A percentile compares a stretch with the other conserved stretches of the same genome.
Evolutionary conservation across 805 yeast genomes (phyloP).

Genomic region (Sugiyamaella chiloensis): DNA sequence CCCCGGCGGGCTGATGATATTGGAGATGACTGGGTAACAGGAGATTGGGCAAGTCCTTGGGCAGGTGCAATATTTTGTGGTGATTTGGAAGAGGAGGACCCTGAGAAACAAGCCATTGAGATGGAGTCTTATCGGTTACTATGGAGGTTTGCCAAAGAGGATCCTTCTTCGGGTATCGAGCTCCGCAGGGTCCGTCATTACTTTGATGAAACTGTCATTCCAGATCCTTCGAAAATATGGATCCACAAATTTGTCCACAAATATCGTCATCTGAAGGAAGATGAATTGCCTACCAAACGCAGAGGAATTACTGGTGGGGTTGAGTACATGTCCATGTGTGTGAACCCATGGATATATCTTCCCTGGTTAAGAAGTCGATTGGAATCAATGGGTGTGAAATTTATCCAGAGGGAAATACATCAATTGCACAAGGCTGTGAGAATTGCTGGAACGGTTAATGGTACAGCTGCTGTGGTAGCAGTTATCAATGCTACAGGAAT

Average conservation of each 20-base stretch:
- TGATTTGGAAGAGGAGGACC: slow-evolving; percentile 8
- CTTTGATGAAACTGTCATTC: slow-evolving; percentile 14
- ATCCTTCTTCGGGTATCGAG: slow-evolving; percentile 17
- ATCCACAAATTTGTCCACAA: slow-evolving; percentile 14
- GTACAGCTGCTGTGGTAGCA: background rate
- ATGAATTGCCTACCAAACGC: slow-evolving; percentile 15
- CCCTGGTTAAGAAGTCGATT: slow-evolving; percentile 20
- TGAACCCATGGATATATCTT: slow-evolving; percentile 23
- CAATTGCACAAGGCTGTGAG: slow-evolving; percentile 1
- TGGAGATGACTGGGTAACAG: slow-evolving; percentile 22
- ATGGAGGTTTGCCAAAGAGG: slow-evolving; percentile 20
- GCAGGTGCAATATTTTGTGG: slow-evolving; percentile 25
- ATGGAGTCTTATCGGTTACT: slow-evolving; percentile 17
- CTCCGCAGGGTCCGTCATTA: slow-evolving; percentile 17
- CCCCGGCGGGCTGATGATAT: slow-evolving; percentile 16
- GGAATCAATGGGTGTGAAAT: slow-evolving; percentile 19
- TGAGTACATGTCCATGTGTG: slow-evolving; percentile 19
- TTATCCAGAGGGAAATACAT: slow-evolving; percentile 14
- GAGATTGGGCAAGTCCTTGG: slow-evolving; percentile 26
- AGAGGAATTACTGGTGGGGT: slow-evolving; percentile 23
- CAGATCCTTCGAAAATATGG: slow-evolving; percentile 17
- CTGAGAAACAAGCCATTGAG: slow-evolving; percentile 9
- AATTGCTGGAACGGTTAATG: slow-evolving; percentile 4
- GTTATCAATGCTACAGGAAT: slow-evolving; percentile 23
- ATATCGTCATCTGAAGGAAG: slow-evolving; percentile 15